A percentile compares a stretch with the other conserved stretches of the same genome.
Conservation (phyloP, 1,284 basidiomycete genomes). For the Cryptococcus sp. region DNA sequence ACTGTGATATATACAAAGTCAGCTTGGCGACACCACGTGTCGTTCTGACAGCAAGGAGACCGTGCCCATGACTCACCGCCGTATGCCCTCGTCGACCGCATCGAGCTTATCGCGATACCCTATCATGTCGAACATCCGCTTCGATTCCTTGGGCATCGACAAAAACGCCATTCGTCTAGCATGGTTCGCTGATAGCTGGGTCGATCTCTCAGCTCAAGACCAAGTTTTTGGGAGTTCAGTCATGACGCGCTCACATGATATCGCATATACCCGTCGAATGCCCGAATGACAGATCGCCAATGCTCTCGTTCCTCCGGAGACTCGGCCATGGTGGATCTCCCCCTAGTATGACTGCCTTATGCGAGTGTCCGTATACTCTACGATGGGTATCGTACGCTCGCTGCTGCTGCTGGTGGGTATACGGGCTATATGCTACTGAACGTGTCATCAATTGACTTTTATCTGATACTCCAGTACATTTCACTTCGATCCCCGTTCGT, state of each 20-base stretch:
- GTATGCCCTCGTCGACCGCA: constrained; percentile 53
- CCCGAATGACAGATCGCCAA: constrained; percentile 45
- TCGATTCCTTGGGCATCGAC: constrained; percentile 42
- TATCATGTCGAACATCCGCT: constrained; percentile 39
- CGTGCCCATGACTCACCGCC: constrained; percentile 32
- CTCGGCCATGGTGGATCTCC: constrained; percentile 22
- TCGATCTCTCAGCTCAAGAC: not conserved
- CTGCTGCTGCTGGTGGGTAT: too few species aligned
- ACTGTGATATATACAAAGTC: constrained; percentile 17
- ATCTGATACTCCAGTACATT: too few species aligned
- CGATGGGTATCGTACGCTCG: too few species aligned
- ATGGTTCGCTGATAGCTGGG: constrained; percentile 52
- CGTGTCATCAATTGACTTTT: too few species aligned
- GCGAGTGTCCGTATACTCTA: too few species aligned
- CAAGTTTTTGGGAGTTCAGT: not conserved
- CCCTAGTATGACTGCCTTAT: too few species aligned
- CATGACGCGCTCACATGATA: constrained; percentile 46
- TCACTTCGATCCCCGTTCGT: too few species aligned
- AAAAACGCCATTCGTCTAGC: constrained; percentile 49
- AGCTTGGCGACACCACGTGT: not conserved
- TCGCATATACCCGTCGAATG: constrained; percentile 53
- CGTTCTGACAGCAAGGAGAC: too few species aligned
- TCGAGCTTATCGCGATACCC: constrained; percentile 53
- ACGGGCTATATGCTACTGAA: too few species aligned
- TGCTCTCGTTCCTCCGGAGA: constrained; percentile 45